These are phyloP conservation scores for Rostrohypoxylon terebratum DNA, from an alignment of 495 filamentous ascomycete genomes.

Conservation along the genomic window DNA sequence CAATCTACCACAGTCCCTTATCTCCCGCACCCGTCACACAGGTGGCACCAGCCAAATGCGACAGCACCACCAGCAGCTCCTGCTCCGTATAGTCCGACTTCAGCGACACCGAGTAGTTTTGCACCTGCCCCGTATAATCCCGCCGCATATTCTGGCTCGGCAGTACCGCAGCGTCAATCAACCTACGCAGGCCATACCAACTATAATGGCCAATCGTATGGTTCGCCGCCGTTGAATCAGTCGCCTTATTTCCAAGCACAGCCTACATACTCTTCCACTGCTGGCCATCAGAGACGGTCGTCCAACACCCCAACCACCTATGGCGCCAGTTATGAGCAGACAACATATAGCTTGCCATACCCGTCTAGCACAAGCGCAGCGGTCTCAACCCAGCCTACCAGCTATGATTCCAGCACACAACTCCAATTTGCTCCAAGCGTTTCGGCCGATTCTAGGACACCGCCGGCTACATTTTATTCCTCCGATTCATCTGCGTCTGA, in stretches of 20 bases:
- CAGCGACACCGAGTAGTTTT: slow-evolving; percentile 38
- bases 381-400: slow-evolving; percentile 29
- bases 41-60: slow-evolving; percentile 46
- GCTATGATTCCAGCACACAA: slow-evolving; percentile 40
- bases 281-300: slow-evolving; percentile 47
- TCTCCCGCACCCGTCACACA: slow-evolving; percentile 53
- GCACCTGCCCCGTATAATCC: slow-evolving; percentile 62
- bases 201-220: slow-evolving; percentile 55
- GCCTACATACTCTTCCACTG: slow-evolving; percentile 46
- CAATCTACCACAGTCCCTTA: slow-evolving; percentile 65
- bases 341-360: slow-evolving; percentile 53
- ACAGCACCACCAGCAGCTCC: not conserved
- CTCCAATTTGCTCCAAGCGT: slow-evolving; percentile 35
- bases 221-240: slow-evolving; percentile 49
- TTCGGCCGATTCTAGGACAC: slow-evolving; percentile 39
- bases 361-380: slow-evolving; percentile 21
- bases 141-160: slow-evolving; percentile 59
- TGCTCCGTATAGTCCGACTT: slow-evolving; percentile 46
- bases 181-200: slow-evolving; percentile 58
- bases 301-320: slow-evolving; percentile 50
- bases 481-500: slow-evolving; percentile 47
- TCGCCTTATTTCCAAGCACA: slow-evolving; percentile 55
- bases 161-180: slow-evolving; percentile 58
- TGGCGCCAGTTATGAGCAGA: slow-evolving; percentile 50
- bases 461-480: slow-evolving; percentile 49